Percentiles rank a stretch among this genome's conserved stretches.
Conservation (phyloP, 371 early-diverging fungal species). For the Mucor velutinosus region DNA sequence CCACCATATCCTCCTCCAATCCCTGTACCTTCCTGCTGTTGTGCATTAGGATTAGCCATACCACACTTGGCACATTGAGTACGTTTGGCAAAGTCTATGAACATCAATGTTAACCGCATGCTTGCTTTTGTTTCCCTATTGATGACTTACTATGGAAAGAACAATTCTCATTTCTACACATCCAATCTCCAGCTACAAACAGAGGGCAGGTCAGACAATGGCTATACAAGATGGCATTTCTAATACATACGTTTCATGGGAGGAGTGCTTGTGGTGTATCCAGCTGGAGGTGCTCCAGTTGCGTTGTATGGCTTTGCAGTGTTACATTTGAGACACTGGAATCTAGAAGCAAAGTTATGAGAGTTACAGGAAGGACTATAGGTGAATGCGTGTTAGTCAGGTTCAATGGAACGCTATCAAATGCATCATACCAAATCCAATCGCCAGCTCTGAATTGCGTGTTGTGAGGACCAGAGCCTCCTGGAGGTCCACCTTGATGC, state of each 20-base stretch:
- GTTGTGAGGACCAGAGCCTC: constrained; percentile 21
- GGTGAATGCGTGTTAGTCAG: not conserved
- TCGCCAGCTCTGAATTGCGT: constrained; percentile 64
- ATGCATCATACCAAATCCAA: constrained; percentile 57
- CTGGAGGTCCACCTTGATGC: constrained; percentile 26
- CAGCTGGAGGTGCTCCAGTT: constrained; percentile 11
- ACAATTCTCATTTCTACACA: constrained; percentile 1
- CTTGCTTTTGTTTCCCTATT: not conserved
- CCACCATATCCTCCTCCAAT: constrained; percentile 4
- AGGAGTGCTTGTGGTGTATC: not conserved
- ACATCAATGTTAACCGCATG: not conserved
- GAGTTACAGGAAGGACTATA: constrained; percentile 58
- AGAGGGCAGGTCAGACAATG: not conserved
- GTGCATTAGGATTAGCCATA: constrained; percentile 4
- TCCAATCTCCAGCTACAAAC: not conserved
- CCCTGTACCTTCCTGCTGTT: not conserved
- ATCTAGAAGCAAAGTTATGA: constrained; percentile 71
- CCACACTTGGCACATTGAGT: constrained; percentile 4
- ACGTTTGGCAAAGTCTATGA: not conserved
- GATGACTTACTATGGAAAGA: constrained; percentile 3
- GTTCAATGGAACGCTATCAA: not conserved
- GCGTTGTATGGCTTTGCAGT: constrained; percentile 36
- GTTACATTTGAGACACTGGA: constrained; percentile 65
- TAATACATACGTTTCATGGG: constrained; percentile 1
- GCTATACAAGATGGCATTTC: not conserved